phyloP scores from a whole-genome alignment of 441 rosid species.

The Jatropha multifida region DNA sequence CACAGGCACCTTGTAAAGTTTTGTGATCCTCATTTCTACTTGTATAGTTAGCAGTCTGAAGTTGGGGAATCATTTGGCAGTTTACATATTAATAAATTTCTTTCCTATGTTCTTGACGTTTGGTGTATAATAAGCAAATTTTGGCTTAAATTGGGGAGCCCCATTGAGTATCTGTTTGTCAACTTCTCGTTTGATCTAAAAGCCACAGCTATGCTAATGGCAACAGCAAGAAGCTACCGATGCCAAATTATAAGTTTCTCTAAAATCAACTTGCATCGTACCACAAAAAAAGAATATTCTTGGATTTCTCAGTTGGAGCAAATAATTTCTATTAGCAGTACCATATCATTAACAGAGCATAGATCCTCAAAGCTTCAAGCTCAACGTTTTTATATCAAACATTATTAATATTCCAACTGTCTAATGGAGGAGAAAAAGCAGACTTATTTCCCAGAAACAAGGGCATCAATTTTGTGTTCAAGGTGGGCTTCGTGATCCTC shows the following conservation, averaged over 20 bases:
- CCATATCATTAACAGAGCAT: not conserved
- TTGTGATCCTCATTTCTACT: no score
- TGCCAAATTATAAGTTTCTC: not conserved
- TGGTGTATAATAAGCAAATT: no score
- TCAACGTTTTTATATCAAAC: not conserved
- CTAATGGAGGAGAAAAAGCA: not conserved
- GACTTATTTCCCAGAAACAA: conserved; percentile 38
- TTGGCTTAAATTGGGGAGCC: no score
- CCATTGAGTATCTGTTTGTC: no score
- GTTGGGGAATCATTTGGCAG: no score
- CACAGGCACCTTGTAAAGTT: no score
- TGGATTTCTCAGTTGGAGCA: not conserved
- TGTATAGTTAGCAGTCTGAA: no score
- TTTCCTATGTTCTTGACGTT: no score
- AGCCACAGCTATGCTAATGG: no score
- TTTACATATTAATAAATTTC: no score
- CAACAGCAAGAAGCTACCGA: not conserved
- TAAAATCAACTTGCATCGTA: not conserved
- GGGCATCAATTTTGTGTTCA: conserved; percentile 53
- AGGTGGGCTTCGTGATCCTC: conserved; percentile 85
- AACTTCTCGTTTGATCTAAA: no score
- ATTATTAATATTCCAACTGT: not conserved
- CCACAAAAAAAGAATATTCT: not conserved
- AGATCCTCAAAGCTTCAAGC: not conserved
- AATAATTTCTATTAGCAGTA: not conserved